Evolutionary conservation across 805 yeast genomes (phyloP).

Genomic region (Lipomyces sp.): DNA sequence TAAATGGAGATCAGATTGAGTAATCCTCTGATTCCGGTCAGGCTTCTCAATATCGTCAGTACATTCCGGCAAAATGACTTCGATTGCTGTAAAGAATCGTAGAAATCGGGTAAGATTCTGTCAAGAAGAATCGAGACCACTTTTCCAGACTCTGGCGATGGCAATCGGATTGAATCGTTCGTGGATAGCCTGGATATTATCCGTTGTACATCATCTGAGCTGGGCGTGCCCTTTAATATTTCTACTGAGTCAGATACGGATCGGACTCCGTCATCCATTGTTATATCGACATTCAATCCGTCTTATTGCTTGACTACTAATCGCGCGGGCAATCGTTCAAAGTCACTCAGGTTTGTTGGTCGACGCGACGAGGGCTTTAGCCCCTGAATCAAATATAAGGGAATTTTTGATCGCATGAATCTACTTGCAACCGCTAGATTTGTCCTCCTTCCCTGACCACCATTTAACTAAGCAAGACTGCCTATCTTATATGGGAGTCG

Average conservation of each 20-base stretch:
- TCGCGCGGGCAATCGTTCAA: too few species aligned
- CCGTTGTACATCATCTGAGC: neutral
- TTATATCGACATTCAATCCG: neutral
- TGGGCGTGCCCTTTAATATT: neutral
- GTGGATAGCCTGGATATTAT: neutral
- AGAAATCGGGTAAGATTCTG: constrained; percentile 16
- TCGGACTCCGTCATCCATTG: neutral
- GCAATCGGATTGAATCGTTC: neutral
- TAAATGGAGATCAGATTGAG: constrained; percentile 3
- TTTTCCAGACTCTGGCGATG: constrained; percentile 10
- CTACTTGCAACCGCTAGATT: too few species aligned
- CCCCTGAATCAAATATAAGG: neutral
- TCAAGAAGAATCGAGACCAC: constrained; percentile 14
- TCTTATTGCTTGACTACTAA: neutral
- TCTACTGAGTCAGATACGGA: neutral
- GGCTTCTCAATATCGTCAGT: constrained; percentile 5
- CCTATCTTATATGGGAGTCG: too few species aligned
- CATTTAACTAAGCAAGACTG: too few species aligned
- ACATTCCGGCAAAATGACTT: neutral
- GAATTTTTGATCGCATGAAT: too few species aligned
- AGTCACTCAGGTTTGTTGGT: too few species aligned
- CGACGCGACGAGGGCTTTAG: too few species aligned
- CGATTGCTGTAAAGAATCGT: neutral
- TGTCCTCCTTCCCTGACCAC: too few species aligned
- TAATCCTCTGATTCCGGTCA: constrained; percentile 14